Base-by-base conservation (phyloP, 2,329 filamentous ascomycete genomes). In the Pezicula radicicola region DNA sequence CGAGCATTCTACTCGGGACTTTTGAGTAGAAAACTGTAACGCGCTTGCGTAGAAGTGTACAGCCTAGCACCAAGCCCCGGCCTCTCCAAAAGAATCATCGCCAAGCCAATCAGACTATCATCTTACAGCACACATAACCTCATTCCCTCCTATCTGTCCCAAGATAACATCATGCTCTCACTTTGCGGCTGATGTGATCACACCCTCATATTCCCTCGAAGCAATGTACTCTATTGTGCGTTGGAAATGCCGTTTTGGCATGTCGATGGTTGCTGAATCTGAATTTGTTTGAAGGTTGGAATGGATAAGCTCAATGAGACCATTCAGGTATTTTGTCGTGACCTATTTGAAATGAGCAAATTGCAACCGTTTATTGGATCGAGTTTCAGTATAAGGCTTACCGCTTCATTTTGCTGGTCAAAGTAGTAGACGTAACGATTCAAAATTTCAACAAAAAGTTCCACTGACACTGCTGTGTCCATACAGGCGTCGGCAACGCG, bases 351-450 rank as follows among this genome's bases (percentile, higher is more conserved):
- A 7, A 49, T 64, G 57, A 63, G 50, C n/a, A 35, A 12, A 54
- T 9, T 6, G 39, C 45, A 30, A 40, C 13, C 35, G n/a, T 40
- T 16, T 25, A 28, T 45, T 27, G 39, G 18, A 25, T 35, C 12
- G n/a, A 19, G 70, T 13, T 33, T 4, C 7, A 33, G 30, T 9
- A 33, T 33, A 10, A 13, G 30, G 30, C 79, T 72, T 70, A 83
- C 94, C 60, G 92, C 92, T 73, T 99, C 94, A 71, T 99, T 99
- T 68, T 96, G 91, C 70, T 99, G 93, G 71, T 99, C 94, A 74
- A 97, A 99, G 75, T 97, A 99, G 72, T 99, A 99, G 49, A 97
- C 92, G 68, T 99, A 99, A 70, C 94, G 85, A 70, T 99, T 97
- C 51, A 99, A 76, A 57, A 99, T 99, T 74, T 99, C 94, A 52